Base-by-base conservation (phyloP, 345 rosid species). In the Conringia planisiliqua region DNA sequence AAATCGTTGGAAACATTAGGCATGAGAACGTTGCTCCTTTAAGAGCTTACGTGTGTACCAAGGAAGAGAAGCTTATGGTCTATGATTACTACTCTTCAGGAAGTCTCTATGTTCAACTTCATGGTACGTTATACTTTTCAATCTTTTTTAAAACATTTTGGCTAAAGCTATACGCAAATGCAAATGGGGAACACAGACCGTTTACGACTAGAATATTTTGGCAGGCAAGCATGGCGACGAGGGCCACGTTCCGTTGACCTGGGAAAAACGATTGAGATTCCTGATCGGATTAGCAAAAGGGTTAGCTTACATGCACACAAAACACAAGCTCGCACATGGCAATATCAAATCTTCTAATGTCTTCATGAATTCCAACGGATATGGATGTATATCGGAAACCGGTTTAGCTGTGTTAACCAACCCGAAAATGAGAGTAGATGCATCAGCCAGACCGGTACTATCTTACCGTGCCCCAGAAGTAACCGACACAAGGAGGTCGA, bases 11-110 rank as follows among this genome's bases (percentile, higher is more conserved):
- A 6, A 82, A 78, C 18, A 90, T 96, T 30, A 85, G 74, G 63
- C 99, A 96, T 4, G 89, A 88, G 79, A 89, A 96, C 63, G 89
- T 92, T 78, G 85, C 85, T 46, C 86, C 90, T 5, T 76, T 95
- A 20, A 86, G 90, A 62, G 99, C 98, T 10, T 95, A 89, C 77
- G 92, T 84, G 73, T 87, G 87, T 74, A 89, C 99, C 20, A 92
- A 90, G 78, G 99, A 95, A 68, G 94, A 95, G 85, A 95, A 90
- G 86, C 90, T 95, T 50, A 83, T 92, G 81, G 96, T 95, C 30
- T 89, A 85, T 66, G 98, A 95, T 74, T 90, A 83, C 72, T 89
- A 76, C 69, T 63, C 81, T 11, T 79, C 52, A 8, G 88, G 96
- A 51, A 90, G 97, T 62, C 85, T 92, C 46, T 86, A 91, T 59